phyloP scores from a whole-genome alignment of 345 rosid genomes.

The Syzygium aqueum region DNA sequence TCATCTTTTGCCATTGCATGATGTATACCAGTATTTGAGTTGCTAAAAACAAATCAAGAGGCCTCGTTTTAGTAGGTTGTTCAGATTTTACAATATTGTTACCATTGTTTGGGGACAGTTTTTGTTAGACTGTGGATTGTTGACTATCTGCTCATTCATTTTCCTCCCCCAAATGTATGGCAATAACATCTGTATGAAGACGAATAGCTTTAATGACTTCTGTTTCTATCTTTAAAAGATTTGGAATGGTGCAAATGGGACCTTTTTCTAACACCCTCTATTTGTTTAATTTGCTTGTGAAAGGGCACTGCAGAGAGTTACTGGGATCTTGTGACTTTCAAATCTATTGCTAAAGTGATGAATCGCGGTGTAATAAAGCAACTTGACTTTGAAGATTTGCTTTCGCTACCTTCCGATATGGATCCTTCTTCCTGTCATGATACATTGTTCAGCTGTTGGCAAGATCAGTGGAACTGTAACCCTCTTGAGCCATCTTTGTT shows the following conservation, averaged over 20 bases:
- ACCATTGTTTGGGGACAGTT: not conserved
- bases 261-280: not conserved
- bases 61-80: not conserved
- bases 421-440: constrained; percentile 63
- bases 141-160: not conserved
- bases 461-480: constrained; percentile 27
- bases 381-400: constrained; percentile 80
- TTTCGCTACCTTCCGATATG: constrained; percentile 60
- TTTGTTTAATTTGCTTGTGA: not conserved
- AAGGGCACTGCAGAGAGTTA: constrained; percentile 38
- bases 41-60: not conserved
- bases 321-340: constrained; percentile 63
- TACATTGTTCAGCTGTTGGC: constrained; percentile 53
- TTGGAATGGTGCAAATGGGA: not conserved
- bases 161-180: not conserved
- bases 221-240: not conserved
- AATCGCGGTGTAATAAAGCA: constrained; percentile 58
- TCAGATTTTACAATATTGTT: not conserved
- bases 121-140: not conserved
- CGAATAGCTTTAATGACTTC: not conserved
- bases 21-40: not conserved
- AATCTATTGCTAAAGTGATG: constrained; percentile 49
- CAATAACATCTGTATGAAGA: not conserved
- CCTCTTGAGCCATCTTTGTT: constrained; percentile 43
- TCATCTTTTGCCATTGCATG: not conserved